Base-by-base conservation (phyloP, 495 filamentous ascomycete genomes). In the Tetracladium marchalianum region DNA sequence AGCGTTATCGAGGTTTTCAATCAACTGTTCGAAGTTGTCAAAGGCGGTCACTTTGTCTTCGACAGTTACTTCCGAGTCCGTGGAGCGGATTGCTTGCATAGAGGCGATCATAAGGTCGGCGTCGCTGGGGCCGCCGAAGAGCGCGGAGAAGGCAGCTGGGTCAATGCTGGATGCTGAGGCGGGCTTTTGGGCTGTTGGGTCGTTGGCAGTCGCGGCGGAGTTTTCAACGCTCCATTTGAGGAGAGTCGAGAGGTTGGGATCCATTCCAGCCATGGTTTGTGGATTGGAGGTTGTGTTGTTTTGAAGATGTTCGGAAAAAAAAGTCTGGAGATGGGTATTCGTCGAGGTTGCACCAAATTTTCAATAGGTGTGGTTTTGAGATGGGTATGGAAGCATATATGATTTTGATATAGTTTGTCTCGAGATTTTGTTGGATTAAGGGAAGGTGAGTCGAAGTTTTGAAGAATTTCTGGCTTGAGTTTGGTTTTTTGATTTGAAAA, bases 221-320 rank as follows among this genome's bases (percentile, higher is more conserved):
- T 95, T 87, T 60, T 94, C 76, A 64, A 97, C 82, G 63, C 84
- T 73, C 92, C 92, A 98, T 78, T 87, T 87, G 45, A 98, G 82
- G 67, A 98, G 85, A 53, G 81, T 72, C 62, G 65, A 75, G 44
- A 78, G 66, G 50, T 65, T 67, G 47, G 50, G 57, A 44, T 60
- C 51, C 55, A 58, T 58, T n/a, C n/a, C n/a, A 6, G 15, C 50
- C 36, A 31, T 31, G 17, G 39, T 33, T 49, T 38, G 41, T 27
- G 6, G 40, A 1, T 31, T 45, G 35, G 39, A 4, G 31, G 31
- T 27, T 31, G 17, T 45, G 32, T 37, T 31, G 27, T 37, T 39
- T 44, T 40, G 43, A 27, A 27, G 22, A 27, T 27, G 7, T 27
- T 7, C 3, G 7, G 22, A 3, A 7, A 7, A 7, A 27, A 27